Percentiles rank a stretch among this genome's conserved stretches.
Evolutionary conservation across 2,329 filamentous ascomycete genomes (phyloP).

Genomic region (Ophiognomonia clavigignenti-juglandacearum): DNA sequence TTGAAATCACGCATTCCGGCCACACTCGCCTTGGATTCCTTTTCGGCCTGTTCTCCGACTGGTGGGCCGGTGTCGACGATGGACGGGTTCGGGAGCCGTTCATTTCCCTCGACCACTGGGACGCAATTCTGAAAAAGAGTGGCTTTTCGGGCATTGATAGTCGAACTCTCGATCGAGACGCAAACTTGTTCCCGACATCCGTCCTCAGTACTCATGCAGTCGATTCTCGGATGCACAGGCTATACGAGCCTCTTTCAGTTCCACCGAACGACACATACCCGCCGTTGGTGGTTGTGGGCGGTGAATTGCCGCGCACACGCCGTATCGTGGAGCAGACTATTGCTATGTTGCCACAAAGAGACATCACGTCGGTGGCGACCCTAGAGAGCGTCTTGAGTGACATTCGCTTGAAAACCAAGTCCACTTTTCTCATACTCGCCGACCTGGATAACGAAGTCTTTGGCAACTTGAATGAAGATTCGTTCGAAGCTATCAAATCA

Average conservation of each 20-base stretch:
- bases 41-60: constrained; percentile 10
- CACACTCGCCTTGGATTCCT: not conserved
- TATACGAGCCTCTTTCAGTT: not conserved
- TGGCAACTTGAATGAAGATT: not conserved
- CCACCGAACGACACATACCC: not conserved
- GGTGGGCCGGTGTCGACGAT: constrained; percentile 2
- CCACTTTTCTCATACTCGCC: no score
- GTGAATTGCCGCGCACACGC: not conserved
- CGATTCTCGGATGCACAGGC: not conserved
- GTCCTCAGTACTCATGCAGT: not conserved
- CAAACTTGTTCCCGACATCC: not conserved
- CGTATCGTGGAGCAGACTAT: not conserved
- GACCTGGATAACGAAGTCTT: no score
- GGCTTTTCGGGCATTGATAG: not conserved
- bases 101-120: not conserved
- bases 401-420: no score
- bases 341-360: not conserved
- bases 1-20: constrained; percentile 4
- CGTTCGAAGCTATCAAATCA: not conserved
- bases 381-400: no score
- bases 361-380: not conserved
- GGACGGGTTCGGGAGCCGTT: not conserved
- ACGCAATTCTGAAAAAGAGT: not conserved
- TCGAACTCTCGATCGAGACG: not conserved
- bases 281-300: not conserved